Percentiles rank a stretch among this genome's conserved stretches.
Evolutionary conservation across 2,329 filamentous ascomycete genomes (phyloP).

Genomic region (Fusarium tricinctum): DNA sequence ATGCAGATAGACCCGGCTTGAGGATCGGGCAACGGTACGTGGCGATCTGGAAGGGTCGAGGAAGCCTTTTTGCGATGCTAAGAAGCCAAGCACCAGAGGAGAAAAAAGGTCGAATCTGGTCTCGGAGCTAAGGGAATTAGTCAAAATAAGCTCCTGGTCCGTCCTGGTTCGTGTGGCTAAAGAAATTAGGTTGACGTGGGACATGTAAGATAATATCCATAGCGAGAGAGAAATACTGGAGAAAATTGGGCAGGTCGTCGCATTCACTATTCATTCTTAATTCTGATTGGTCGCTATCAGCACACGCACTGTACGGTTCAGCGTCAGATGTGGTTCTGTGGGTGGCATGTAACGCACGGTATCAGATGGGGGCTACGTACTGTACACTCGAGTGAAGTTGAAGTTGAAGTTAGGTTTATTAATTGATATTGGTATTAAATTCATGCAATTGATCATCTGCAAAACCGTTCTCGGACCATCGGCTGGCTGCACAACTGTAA

Average conservation of each 20-base stretch:
- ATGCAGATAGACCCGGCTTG: slow-evolving; percentile 16
- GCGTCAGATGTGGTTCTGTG: no score
- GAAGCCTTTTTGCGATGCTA: slow-evolving; percentile 20
- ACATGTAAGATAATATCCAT: slow-evolving; percentile 3
- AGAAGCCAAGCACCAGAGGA: background rate
- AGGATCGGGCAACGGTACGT: slow-evolving; percentile 15
- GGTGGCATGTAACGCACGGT: no score
- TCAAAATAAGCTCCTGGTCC: slow-evolving; percentile 27
- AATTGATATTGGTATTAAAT: background rate
- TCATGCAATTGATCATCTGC: background rate
- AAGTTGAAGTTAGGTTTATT: no score
- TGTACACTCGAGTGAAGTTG: no score
- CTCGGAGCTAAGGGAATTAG: background rate
- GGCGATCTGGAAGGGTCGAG: slow-evolving; percentile 38
- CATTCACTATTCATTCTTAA: background rate
- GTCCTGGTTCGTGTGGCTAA: slow-evolving; percentile 15
- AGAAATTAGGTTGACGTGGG: slow-evolving; percentile 22
- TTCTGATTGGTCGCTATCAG: background rate
- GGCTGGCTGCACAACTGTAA: slow-evolving; percentile 11
- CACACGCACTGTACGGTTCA: background rate
- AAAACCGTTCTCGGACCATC: slow-evolving; percentile 13
- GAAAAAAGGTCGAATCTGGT: slow-evolving; percentile 3
- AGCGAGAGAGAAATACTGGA: slow-evolving; percentile 17
- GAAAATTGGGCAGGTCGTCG: slow-evolving; percentile 1
- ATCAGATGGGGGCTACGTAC: no score